Conservation (phyloP, 768 basidiomycete genomes). For the Boletus rex-veris region DNA sequence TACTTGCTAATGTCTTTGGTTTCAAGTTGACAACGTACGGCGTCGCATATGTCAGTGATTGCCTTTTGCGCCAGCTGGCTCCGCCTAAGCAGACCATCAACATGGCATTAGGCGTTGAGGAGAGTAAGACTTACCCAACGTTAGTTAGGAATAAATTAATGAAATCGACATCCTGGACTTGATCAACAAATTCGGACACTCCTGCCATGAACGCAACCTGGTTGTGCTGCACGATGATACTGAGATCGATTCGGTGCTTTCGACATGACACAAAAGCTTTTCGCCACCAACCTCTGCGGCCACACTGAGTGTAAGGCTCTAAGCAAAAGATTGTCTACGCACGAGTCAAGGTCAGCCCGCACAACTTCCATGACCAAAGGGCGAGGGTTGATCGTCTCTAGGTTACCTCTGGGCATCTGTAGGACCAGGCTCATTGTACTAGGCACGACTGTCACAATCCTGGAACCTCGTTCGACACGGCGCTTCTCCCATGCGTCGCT, state of each 20-base stretch:
- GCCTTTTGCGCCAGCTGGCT: constrained; percentile 54
- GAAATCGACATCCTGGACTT: constrained; percentile 86
- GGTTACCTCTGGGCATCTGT: constrained; percentile 96
- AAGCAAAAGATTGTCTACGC: not conserved
- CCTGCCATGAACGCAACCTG: constrained; percentile 60
- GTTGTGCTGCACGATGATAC: constrained; percentile 81
- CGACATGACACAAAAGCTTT: constrained; percentile 90
- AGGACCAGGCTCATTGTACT: constrained; percentile 86
- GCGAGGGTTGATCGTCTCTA: constrained; percentile 93
- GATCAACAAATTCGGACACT: constrained; percentile 70
- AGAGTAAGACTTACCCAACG: constrained; percentile 56
- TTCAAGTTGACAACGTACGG: constrained; percentile 70
- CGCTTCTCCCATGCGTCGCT: constrained; percentile 59
- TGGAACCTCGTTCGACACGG: constrained; percentile 83
- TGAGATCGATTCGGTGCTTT: constrained; percentile 90
- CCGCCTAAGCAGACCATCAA: constrained; percentile 41
- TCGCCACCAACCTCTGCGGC: constrained; percentile 64
- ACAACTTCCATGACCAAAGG: constrained; percentile 88
- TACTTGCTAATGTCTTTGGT: constrained; percentile 70
- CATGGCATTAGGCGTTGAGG: not conserved
- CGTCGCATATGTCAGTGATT: constrained; percentile 72
- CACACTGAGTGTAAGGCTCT: not conserved
- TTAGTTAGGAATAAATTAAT: constrained; percentile 89
- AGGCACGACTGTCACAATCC: constrained; percentile 85
- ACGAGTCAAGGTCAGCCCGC: constrained; percentile 68